Evolutionary conservation across 495 filamentous ascomycete genomes (phyloP).

Genomic region (Annulohypoxylon bovei): DNA sequence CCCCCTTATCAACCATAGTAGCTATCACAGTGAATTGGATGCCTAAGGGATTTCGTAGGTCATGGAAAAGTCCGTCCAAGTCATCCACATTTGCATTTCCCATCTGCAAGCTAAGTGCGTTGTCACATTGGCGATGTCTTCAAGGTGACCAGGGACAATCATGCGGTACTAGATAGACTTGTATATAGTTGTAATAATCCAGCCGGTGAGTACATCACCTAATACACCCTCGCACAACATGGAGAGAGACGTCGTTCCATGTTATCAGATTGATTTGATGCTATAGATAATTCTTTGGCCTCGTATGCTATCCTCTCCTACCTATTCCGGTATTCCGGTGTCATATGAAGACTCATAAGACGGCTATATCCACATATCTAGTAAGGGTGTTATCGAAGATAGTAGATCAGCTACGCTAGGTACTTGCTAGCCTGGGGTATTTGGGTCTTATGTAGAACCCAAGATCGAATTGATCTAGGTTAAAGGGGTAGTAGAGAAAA

Average conservation of each 20-base stretch:
- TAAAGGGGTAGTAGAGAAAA: constrained; percentile 3
- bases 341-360: neutral
- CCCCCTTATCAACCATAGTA: constrained; percentile 15
- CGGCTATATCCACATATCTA: neutral
- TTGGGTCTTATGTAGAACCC: neutral
- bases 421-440: neutral
- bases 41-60: neutral
- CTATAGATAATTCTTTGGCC: neutral
- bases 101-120: constrained; percentile 12
- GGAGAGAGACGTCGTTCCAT: neutral
- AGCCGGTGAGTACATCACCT: neutral
- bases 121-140: constrained; percentile 17
- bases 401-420: neutral
- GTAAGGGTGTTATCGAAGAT: neutral
- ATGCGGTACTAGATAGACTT: constrained; percentile 16
- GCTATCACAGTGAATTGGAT: neutral
- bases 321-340: neutral
- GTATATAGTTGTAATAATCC: neutral
- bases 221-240: neutral
- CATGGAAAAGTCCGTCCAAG: neutral
- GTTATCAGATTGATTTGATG: neutral
- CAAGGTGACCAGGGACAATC: constrained; percentile 3
- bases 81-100: neutral
- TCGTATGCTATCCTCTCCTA: constrained; percentile 14
- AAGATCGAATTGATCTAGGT: neutral